Base-by-base conservation (phyloP, 306 rosid species). In the Medicago ruthenica region DNA sequence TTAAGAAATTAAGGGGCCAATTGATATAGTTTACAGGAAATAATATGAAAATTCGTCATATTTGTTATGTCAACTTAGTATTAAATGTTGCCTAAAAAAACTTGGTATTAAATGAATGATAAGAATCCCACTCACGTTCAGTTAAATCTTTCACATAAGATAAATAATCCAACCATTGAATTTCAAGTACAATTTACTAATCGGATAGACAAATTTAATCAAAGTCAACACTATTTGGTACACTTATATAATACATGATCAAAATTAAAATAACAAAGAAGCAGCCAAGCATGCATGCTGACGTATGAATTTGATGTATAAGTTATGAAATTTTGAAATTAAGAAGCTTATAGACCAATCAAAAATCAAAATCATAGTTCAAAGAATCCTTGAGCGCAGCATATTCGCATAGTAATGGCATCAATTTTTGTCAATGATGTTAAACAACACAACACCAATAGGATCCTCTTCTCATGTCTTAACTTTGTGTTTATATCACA, bases 351-450 rank as follows among this genome's bases (percentile, higher is more conserved):
- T 18, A 20, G 7, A 53, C 79, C 72, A 45, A 75, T 63, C 63
- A 75, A 47, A 73, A 75, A 14, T 61, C 61, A 3, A 73, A 75
- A 14, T 61, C 36, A 1, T 63, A 37, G 39, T 48, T 62, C 63
- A 36, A 13, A 61, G 9, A 60, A 21, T 44, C 78, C 16, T 74
- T 24, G n/a, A 37, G 16, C 6, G 59, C 12, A 24, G 78, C 60
- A 74, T 74, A 44, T 60, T 74, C 78, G 9, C 39, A 75, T 42
- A 34, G 16, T 34, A 53, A 51, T 34, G 75, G 75, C 22, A 73
- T 73, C 58, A 69, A 21, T 39, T 40, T 53, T 47, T 75, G 71
- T 24, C 31, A 65, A 45, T 61, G 61, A 44, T 37, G 41, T 60
- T 27, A 8, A 27, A 41, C 73, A 58, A 39, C 13, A 20, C 60